Conservation (phyloP, 2,329 filamentous ascomycete species). For the Microcera coccophila region DNA sequence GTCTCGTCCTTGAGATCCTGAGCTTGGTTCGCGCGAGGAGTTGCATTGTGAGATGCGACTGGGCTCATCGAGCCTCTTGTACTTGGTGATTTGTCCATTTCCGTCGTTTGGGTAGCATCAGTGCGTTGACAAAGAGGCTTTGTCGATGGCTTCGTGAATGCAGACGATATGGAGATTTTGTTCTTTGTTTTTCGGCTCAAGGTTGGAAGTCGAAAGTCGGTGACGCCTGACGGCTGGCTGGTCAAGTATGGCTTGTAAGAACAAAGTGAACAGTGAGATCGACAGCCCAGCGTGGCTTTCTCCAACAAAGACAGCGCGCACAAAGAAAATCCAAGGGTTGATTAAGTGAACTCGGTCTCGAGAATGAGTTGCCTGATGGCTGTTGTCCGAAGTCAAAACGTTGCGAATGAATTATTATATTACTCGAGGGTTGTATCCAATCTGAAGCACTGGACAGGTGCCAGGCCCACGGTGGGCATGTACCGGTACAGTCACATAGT, state of each 20-base stretch:
- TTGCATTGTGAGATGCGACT: background rate
- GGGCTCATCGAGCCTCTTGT: constrained; percentile 4
- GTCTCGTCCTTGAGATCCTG: constrained; percentile 4
- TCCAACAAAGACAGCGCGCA: too few relatives aligned
- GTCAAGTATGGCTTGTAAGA: too few relatives aligned
- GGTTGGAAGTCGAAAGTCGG: background rate
- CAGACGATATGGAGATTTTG: background rate
- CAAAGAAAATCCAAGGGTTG: too few relatives aligned
- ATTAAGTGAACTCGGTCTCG: too few relatives aligned
- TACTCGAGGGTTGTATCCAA: too few relatives aligned
- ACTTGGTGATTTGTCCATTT: constrained; percentile 2
- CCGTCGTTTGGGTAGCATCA: background rate
- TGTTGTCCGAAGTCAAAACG: too few relatives aligned
- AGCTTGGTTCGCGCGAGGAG: constrained; percentile 5
- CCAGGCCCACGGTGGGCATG: too few relatives aligned
- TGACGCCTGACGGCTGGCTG: constrained; percentile 1
- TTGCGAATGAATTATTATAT: too few relatives aligned
- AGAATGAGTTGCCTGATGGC: too few relatives aligned
- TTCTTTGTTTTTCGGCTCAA: background rate
- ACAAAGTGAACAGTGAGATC: background rate
- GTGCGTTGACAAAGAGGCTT: background rate
- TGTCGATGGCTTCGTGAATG: background rate
- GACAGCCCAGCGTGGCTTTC: too few relatives aligned
- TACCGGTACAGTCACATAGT: too few relatives aligned
- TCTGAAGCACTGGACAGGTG: too few relatives aligned